A percentile compares a stretch with the other conserved stretches of the same genome.
phyloP scores from a whole-genome alignment of 352 stramenopile species.

The Pythium periplocum region DNA sequence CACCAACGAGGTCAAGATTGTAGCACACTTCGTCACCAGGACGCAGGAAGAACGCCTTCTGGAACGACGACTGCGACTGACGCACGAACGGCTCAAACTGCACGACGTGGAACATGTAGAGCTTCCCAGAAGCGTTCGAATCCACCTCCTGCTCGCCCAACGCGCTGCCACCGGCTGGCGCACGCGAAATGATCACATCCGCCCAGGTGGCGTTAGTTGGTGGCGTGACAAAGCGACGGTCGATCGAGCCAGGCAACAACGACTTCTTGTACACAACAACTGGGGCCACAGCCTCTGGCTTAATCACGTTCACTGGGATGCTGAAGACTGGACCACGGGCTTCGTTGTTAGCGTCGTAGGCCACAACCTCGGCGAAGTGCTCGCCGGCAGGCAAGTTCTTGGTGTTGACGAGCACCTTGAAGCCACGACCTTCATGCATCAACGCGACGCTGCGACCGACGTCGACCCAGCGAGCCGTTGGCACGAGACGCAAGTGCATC shows the following conservation, averaged over 20 bases:
- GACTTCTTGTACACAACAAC: constrained; percentile 39
- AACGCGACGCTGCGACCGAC: constrained; percentile 81
- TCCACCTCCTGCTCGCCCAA: constrained; percentile 37
- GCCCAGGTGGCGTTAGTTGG: constrained; percentile 81
- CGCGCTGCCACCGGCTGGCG: constrained; percentile 8
- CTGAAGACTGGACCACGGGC: constrained; percentile 76
- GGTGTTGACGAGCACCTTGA: constrained; percentile 90
- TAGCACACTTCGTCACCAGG: constrained; percentile 57
- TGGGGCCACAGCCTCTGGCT: constrained; percentile 52
- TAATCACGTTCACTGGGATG: constrained; percentile 89
- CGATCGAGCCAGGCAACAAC: constrained; percentile 61
- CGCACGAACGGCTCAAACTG: constrained; percentile 87
- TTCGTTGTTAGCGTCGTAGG: constrained; percentile 64
- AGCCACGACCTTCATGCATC: constrained; percentile 77
- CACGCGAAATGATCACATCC: constrained; percentile 73
- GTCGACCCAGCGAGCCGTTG: constrained; percentile 85
- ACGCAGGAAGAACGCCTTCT: constrained; percentile 65
- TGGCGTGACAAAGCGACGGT: constrained; percentile 78
- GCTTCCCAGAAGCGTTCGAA: constrained; percentile 58
- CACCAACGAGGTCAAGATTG: constrained; percentile 69
- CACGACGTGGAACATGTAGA: constrained; percentile 86
- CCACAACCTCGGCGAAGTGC: constrained; percentile 85
- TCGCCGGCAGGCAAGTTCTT: constrained; percentile 71
- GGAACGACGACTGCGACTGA: constrained; percentile 65
- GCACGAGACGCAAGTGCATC: constrained; percentile 75